Evolutionary conservation across 768 basidiomycete species (phyloP).

Genomic region (Baorangia bicolor): DNA sequence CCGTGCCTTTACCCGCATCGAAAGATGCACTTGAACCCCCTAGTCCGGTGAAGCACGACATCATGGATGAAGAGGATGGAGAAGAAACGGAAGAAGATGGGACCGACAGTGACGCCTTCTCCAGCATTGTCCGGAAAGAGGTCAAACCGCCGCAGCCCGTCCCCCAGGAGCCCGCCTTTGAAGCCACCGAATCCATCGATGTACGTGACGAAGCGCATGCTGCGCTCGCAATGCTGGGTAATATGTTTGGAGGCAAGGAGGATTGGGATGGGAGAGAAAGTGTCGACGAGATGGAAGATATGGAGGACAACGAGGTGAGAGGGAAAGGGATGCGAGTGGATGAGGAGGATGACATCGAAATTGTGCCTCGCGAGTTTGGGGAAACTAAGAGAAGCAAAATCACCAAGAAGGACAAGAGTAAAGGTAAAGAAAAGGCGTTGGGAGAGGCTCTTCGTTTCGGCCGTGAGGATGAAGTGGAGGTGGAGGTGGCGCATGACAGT

Average conservation of each 20-base stretch:
- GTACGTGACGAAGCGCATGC: slow-evolving; percentile 15
- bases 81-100: background rate
- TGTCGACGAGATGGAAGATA: slow-evolving; percentile 50
- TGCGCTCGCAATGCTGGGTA: slow-evolving; percentile 40
- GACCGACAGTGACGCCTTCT: background rate
- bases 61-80: background rate
- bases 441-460: background rate
- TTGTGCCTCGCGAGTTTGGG: slow-evolving; percentile 8
- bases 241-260: slow-evolving; percentile 51
- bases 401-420: background rate
- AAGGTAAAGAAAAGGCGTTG: slow-evolving; percentile 28
- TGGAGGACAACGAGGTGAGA: slow-evolving; percentile 22
- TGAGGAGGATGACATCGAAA: slow-evolving; percentile 28
- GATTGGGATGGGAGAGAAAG: slow-evolving; percentile 65
- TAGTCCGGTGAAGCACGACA: background rate
- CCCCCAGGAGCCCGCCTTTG: too few species aligned
- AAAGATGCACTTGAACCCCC: background rate
- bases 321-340: slow-evolving; percentile 3
- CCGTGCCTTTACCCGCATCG: background rate
- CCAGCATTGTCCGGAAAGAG: background rate
- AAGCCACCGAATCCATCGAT: background rate
- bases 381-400: background rate
- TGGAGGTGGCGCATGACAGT: background rate
- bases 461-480: background rate
- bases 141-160: background rate